phyloP scores from a whole-genome alignment of 2,329 filamentous ascomycete species.

The Ophiostoma quercus region DNA sequence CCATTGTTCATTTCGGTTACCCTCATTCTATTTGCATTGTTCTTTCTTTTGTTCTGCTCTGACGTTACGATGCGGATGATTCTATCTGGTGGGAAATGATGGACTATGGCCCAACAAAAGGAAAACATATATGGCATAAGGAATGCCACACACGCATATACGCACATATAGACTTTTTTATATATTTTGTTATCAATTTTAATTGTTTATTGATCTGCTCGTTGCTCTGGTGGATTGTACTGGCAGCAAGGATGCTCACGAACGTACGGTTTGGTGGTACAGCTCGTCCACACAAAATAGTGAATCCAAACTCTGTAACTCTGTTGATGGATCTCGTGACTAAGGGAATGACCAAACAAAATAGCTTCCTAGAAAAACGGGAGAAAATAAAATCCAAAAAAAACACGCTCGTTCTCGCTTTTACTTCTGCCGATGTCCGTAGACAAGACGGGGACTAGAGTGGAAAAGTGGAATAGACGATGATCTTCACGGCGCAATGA shows the following conservation, averaged over 20 bases:
- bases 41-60: neutral
- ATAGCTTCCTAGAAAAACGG: neutral
- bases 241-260: no score
- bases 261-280: neutral
- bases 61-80: neutral
- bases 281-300: neutral
- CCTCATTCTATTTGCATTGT: neutral
- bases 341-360: neutral
- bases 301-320: neutral
- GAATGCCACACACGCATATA: neutral
- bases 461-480: neutral
- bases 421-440: neutral
- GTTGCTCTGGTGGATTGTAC: neutral
- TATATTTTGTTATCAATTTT: neutral
- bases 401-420: slow-evolving; percentile 6
- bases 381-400: neutral
- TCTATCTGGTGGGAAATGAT: neutral
- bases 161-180: neutral
- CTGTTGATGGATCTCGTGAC: neutral
- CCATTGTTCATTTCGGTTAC: neutral
- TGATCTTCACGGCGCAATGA: neutral
- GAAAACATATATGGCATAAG: neutral
- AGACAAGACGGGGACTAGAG: neutral
- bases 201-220: neutral
- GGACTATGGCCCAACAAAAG: neutral